A percentile compares a stretch with the other conserved stretches of the same genome.
Conservation (phyloP, 129 eudicot genomes). For the Solidago caesia region DNA sequence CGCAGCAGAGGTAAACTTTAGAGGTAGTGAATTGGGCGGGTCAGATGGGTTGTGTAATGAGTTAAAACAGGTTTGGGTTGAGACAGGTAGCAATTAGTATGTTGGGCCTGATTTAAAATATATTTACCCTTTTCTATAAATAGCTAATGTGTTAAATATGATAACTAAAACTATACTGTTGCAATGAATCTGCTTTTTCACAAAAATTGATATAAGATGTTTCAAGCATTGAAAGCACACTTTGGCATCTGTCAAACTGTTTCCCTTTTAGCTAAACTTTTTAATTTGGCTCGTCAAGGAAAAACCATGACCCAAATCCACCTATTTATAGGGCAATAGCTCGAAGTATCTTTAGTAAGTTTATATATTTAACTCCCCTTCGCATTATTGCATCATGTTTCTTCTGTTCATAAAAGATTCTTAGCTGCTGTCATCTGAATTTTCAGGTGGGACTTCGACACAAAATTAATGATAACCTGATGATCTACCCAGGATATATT, state of each 20-base stretch:
- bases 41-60: not conserved
- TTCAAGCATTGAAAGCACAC: not conserved
- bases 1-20: constrained; percentile 71
- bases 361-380: not conserved
- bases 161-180: no score
- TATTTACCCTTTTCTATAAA: not conserved
- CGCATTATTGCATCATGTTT: not conserved
- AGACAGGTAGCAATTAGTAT: not conserved
- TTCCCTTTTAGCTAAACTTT: not conserved
- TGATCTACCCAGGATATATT: constrained; percentile 94
- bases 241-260: not conserved
- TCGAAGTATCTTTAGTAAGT: not conserved
- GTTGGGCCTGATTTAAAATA: not conserved
- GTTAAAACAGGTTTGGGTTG: not conserved
- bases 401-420: constrained; percentile 5
- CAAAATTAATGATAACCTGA: constrained; percentile 85
- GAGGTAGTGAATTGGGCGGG: not conserved
- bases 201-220: not conserved
- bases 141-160: no score
- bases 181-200: not conserved
- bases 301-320: not conserved
- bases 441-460: constrained; percentile 96
- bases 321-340: not conserved
- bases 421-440: constrained; percentile 21
- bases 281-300: not conserved